Percentiles rank a stretch among this genome's conserved stretches.
Evolutionary conservation across 1,284 basidiomycete species (phyloP).

Genomic region (Agaricales sp.): DNA sequence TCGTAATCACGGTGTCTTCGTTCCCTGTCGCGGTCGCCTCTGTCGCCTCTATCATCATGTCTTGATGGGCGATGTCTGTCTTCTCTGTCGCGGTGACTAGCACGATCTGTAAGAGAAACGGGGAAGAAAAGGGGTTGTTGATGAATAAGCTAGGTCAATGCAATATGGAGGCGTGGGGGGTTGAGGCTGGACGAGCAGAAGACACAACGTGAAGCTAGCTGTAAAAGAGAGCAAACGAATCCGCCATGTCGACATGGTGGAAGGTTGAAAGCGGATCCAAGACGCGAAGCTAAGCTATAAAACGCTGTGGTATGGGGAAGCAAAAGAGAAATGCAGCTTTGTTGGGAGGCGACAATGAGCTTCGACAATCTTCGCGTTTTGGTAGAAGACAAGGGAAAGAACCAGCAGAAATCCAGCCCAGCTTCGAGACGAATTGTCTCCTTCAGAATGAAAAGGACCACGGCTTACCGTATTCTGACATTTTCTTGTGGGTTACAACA

Average conservation of each 20-base stretch:
- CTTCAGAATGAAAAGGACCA: slow-evolving; percentile 9
- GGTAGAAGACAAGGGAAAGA: background rate
- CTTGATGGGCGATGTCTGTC: slow-evolving; percentile 34
- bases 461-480: slow-evolving; percentile 34
- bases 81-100: slow-evolving; percentile 31
- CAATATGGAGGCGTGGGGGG: slow-evolving; percentile 24
- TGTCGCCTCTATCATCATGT: slow-evolving; percentile 21
- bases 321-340: background rate
- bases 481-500: slow-evolving; percentile 7
- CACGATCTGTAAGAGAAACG: slow-evolving; percentile 39
- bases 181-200: slow-evolving; percentile 23
- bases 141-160: slow-evolving; percentile 37
- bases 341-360: background rate
- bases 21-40: slow-evolving; percentile 33
- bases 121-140: slow-evolving; percentile 26
- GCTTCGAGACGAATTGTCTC: no score
- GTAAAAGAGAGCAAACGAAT: slow-evolving; percentile 38
- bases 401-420: background rate
- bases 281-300: no score
- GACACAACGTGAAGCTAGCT: slow-evolving; percentile 64
- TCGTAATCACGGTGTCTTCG: slow-evolving; percentile 29
- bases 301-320: background rate
- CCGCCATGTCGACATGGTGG: background rate
- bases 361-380: background rate
- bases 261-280: background rate